Conservation (phyloP, 1,284 basidiomycete species). For the Trichosporon sp. region DNA sequence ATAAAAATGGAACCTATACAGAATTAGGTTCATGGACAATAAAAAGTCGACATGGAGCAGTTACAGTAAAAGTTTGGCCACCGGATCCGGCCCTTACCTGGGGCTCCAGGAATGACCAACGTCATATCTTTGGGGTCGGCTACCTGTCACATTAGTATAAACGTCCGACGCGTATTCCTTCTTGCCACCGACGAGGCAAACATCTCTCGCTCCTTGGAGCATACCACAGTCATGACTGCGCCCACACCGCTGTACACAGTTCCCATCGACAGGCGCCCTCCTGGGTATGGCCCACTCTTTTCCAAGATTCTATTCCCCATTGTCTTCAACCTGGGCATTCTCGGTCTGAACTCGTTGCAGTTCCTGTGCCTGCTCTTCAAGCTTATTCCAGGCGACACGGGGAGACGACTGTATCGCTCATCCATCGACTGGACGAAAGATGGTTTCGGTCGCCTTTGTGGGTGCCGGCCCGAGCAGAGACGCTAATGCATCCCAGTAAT, state of each 20-base stretch:
- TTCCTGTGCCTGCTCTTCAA: slow-evolving; percentile 66
- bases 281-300: slow-evolving; percentile 63
- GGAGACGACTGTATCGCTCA: slow-evolving; percentile 64
- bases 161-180: slow-evolving; percentile 4
- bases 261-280: slow-evolving; percentile 66
- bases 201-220: background rate
- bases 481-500: slow-evolving; percentile 41
- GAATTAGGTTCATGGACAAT: too few relatives aligned
- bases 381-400: slow-evolving; percentile 39
- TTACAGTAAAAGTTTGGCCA: too few relatives aligned
- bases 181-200: slow-evolving; percentile 11
- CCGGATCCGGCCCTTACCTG: background rate
- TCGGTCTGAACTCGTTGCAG: slow-evolving; percentile 72
- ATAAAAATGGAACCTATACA: too few relatives aligned
- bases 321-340: slow-evolving; percentile 68
- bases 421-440: slow-evolving; percentile 80
- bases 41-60: too few relatives aligned
- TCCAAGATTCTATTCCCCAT: slow-evolving; percentile 64
- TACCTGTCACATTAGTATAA: background rate
- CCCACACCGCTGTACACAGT: slow-evolving; percentile 58
- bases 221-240: slow-evolving; percentile 1
- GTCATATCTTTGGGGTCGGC: slow-evolving; percentile 3
- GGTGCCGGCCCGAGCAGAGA: slow-evolving; percentile 43
- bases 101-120: slow-evolving; percentile 3
- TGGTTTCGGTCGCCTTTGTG: slow-evolving; percentile 73